Evolutionary conservation across 2,329 filamentous ascomycete genomes (phyloP), one percentile per base, ranked within the genome.

Genomic region (Aspergillus tubingensis): DNA sequence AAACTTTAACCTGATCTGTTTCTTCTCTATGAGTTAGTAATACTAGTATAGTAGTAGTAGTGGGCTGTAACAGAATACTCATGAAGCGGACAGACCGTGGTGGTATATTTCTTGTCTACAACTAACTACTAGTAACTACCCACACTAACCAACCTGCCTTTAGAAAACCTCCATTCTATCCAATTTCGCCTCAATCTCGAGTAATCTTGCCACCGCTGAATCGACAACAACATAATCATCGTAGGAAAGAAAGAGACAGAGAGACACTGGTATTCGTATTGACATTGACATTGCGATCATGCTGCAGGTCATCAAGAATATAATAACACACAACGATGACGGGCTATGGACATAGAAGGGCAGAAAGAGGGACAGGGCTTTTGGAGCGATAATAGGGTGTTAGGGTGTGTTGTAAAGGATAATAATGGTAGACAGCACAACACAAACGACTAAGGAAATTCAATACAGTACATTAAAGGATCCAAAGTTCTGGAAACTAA

Each of bases 251-350:
- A 11, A 36, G 3, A 32, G 30, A 13, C 3, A 32, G 30, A 32
- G 32, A 30, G 10, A 36, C 32, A 36, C 25, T 38, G 27, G 27
- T 48, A 48, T 41, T 36, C 30, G 43, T 57, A 57, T 57, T 58
- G 38, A 44, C 57, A 65, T 63, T 61, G 58, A 61, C 55, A 57
- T 62, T 57, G 47, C 59, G 59, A 63, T 64, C 61, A 61, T 60
- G 59, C 44, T 59, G 61, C 59, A 62, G 57, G 50, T 54, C 61
- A 59, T 53, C 47, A 61, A 48, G 54, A 44, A 61, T 55, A 61
- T 55, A 51, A 54, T 49, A 49, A 61, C 55, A 62, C 54, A 61
- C 57, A 60, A 61, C 36, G 50, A 50, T 39, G 32, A 64, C 48
- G 55, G 55, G 62, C 59, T 65, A 65, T 65, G 54, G 50, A 64